phyloP scores from a whole-genome alignment of 495 filamentous ascomycete genomes.

The Penicillium goetzii region DNA sequence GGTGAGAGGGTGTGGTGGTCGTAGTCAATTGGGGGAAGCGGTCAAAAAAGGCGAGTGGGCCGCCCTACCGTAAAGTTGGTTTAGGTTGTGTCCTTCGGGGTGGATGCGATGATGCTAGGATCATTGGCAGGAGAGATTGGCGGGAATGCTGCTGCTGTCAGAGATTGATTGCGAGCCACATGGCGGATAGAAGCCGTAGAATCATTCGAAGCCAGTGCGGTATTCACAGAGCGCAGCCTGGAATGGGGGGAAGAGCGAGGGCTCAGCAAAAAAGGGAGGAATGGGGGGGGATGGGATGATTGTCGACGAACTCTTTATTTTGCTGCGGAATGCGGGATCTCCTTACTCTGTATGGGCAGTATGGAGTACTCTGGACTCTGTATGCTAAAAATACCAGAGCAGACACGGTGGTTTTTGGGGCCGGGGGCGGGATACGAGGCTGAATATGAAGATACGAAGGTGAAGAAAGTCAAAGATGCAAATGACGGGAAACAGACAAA shows the following conservation, averaged over 20 bases:
- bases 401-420: constrained; percentile 15
- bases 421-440: constrained; percentile 22
- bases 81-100: constrained; percentile 13
- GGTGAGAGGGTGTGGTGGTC: constrained; percentile 17
- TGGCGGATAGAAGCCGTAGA: constrained; percentile 29
- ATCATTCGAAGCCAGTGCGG: constrained; percentile 27
- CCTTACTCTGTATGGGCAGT: constrained; percentile 25
- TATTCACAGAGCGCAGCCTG: constrained; percentile 19
- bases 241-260: constrained; percentile 23
- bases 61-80: constrained; percentile 24
- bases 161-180: constrained; percentile 34
- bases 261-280: constrained; percentile 21
- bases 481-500: not conserved
- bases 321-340: constrained; percentile 34
- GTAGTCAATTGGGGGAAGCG: constrained; percentile 30
- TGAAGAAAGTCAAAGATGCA: constrained; percentile 3
- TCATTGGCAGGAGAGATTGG: not conserved
- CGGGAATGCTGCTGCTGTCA: constrained; percentile 31
- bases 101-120: not conserved
- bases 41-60: constrained; percentile 37
- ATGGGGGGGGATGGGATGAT: constrained; percentile 20
- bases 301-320: constrained; percentile 24
- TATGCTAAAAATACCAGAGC: constrained; percentile 32
- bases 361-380: not conserved
- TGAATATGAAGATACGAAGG: not conserved